Conservation (phyloP, 1,139 yeast species). For the Pneumocystis jirovecii region DNA sequence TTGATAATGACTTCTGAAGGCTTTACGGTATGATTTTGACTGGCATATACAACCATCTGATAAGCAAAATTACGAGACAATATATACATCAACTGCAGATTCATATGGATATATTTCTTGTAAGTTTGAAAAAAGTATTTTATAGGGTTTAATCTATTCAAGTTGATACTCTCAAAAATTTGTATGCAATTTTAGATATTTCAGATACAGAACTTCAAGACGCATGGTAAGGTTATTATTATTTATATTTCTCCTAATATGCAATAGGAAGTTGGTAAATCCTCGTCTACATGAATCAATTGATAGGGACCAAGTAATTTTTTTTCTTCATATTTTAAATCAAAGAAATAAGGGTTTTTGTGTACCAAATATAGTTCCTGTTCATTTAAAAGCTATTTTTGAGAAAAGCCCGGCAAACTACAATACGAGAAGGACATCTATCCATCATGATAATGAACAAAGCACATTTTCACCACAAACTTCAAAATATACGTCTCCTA, state of each 20-base stretch:
- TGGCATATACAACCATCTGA: slow-evolving; percentile 95
- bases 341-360: slow-evolving; percentile 79
- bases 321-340: slow-evolving; percentile 75
- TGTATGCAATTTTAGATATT: slow-evolving; percentile 59
- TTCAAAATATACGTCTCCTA: not conserved
- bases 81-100: slow-evolving; percentile 64
- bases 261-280: slow-evolving; percentile 50
- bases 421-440: slow-evolving; percentile 24
- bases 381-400: slow-evolving; percentile 78
- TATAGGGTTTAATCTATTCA: not conserved
- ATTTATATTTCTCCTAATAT: not conserved
- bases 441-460: slow-evolving; percentile 19
- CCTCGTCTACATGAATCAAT: slow-evolving; percentile 77
- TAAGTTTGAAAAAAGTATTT: slow-evolving; percentile 2
- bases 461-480: not conserved
- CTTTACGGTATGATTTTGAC: slow-evolving; percentile 58
- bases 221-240: slow-evolving; percentile 45
- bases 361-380: slow-evolving; percentile 90
- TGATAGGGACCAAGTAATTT: slow-evolving; percentile 84
- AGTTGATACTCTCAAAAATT: slow-evolving; percentile 48
- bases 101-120: slow-evolving; percentile 64
- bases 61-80: slow-evolving; percentile 58
- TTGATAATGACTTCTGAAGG: slow-evolving; percentile 15
- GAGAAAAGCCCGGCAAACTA: slow-evolving; percentile 74
- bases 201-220: slow-evolving; percentile 78